These are phyloP conservation scores for Crithidia expoeki DNA, from an alignment of 208 protist genomes.

Conservation along the genomic window DNA sequence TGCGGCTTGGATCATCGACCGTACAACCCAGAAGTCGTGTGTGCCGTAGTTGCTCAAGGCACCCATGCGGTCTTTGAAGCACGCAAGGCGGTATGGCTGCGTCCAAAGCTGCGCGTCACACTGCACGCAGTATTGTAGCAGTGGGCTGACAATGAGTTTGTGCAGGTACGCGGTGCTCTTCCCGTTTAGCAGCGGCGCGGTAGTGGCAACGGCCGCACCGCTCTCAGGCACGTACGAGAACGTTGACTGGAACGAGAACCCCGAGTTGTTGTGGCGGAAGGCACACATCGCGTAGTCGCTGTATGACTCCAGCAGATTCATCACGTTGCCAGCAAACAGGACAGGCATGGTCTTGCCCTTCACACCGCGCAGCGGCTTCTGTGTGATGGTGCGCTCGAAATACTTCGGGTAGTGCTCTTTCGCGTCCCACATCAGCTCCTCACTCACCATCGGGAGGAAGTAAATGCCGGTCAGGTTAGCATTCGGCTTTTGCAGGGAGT, in stretches of 20 bases:
- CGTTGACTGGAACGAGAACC: conserved; percentile 31
- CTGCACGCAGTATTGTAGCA: conserved; percentile 49
- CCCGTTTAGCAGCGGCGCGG: neutral
- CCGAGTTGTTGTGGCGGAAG: conserved; percentile 35
- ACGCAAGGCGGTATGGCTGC: conserved; percentile 29
- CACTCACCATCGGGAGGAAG: conserved; percentile 14
- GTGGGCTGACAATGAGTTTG: conserved; percentile 46
- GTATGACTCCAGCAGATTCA: conserved; percentile 5
- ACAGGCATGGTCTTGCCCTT: neutral
- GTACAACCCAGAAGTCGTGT: conserved; percentile 51
- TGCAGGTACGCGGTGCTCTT: conserved; percentile 15
- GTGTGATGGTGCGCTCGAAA: conserved; percentile 33
- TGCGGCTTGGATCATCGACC: conserved; percentile 47
- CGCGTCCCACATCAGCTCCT: conserved; percentile 6
- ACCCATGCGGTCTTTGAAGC: conserved; percentile 16
- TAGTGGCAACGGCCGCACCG: neutral
- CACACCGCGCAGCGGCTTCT: conserved; percentile 19
- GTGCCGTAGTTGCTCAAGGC: conserved; percentile 37
- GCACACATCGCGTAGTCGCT: conserved; percentile 51
- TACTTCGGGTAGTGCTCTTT: conserved; percentile 14
- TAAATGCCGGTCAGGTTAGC: conserved; percentile 18
- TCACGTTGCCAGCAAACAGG: neutral
- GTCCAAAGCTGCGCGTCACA: conserved; percentile 28
- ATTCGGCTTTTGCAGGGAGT: neutral
- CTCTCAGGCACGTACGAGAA: conserved; percentile 16